Evolutionary conservation across 1,139 yeast genomes (phyloP), one percentile per base, ranked within the genome.

Genomic region (Lipomyces yarrowii): DNA sequence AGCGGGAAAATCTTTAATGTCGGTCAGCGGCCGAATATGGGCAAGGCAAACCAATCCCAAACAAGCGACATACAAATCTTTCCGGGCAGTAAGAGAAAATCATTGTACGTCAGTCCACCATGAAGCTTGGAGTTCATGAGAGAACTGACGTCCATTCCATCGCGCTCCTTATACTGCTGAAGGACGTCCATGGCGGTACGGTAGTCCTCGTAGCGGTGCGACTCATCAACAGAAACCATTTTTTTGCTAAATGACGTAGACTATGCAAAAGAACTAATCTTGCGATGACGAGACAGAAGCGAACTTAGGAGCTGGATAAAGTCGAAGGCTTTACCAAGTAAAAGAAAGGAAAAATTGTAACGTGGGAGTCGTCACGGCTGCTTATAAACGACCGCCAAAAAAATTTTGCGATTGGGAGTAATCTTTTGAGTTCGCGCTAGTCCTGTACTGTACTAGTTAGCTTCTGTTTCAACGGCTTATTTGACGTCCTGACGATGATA

Each of bases 51-150:
- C n/a, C n/a, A n/a, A n/a, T n/a, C n/a, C n/a, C n/a, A n/a, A n/a
- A n/a, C n/a, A 37, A 33, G 18, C 11, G 13, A 63, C 71, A 21
- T 52, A 69, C 71, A 72, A 76, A 94, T 91, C 82, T 91, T 90
- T 71, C 98, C 98, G 72, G 99, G 99, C 77, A 94, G 86, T 73
- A 94, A 86, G 79, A 94, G 86, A 79, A 94, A 91, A 82, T 94
- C 99, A 77, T 94, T 96, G 83, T 96, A 94, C 71, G 99, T 94
- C 77, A 94, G 86, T 68, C 99, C 99, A 79, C 99, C 99, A 80
- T 96, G 89, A 74, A 83, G 80, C 73, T 86, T 82, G 62, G 98
- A 91, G 82, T 94, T 97, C 89, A 96, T 90, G 80, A 94, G 86
- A 73, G 90, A 85, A 69, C 86, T 83, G 75, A 90, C 89, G 72